Base-by-base conservation (phyloP, 805 yeast species). In the Wickerhamomyces mucosus region DNA sequence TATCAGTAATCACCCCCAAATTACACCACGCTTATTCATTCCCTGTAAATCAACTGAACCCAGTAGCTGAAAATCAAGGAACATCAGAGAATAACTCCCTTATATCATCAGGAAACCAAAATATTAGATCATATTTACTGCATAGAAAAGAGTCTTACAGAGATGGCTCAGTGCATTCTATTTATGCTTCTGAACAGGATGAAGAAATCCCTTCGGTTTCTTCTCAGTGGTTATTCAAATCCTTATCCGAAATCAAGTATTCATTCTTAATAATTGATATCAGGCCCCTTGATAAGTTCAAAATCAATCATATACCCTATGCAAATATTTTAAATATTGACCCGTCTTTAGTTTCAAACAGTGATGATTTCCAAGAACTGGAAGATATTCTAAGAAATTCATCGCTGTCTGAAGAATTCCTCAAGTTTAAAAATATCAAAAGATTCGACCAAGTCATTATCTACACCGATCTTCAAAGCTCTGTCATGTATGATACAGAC, bases 201-300 rank as follows among this genome's bases (percentile, higher is more conserved):
- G 41, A 41, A 5, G 39, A 39, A 29, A 83, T 80, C 43, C 84
- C 85, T 9, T 51, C 53, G 11, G 51, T 61, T 6, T 50, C 65
- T 1, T 48, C 67, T 9, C 57, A 56, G 22, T 44, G 53, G 46
- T 47, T 72, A 5, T 54, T 67, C 34, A 48, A 66, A 3, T 56
- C 59, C 3, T 50, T 73, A 29, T 58, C 48, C 33, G 59, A 51
- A 30, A 63, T 63, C 13, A 55, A 66, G 27, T 62, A 61, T 13
- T 68, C 72, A 2, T 26, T 39, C 3, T 36, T 67, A 15, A 32
- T 67, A 6, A 49, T 67, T 28, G 72, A 67, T 43, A 37, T 67
- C 13, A 50, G 72, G 28, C 43, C 61, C 8, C 40, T 48, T 10
- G 46, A 50, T 16, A 48, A 53, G 7, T 62, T 48, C 31, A 37